Evolutionary conservation across 2,329 filamentous ascomycete species (phyloP), one percentile per base, ranked within the genome.

Genomic region (Clathrospora elynae): DNA sequence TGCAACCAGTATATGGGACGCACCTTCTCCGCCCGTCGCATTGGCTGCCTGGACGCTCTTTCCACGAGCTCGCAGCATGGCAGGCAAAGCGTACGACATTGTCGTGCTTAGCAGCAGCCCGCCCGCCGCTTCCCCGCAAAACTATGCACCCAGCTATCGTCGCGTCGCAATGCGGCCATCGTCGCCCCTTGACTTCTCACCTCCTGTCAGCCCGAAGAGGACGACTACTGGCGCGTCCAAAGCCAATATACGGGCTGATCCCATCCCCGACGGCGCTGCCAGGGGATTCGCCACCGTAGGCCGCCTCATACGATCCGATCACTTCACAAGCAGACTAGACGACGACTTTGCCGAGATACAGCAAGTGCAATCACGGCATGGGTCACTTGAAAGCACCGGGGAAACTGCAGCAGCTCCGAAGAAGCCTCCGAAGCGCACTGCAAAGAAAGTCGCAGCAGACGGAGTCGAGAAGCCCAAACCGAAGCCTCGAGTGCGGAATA

Each of bases 211-310:
- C 23, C 50, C 59, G 10, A 48, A 38, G 36, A 60, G 34, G 9
- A 35, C 42, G 16, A 31, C 44, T 0, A 4, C 22, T 26, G 52
- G 53, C 61, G 62, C 61, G 63, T 66, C 66, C 16, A 54, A 39
- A 40, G 47, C 48, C 13, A 63, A 61, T 4, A 59, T 59, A 18
- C 53, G 59, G 28, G 64, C 61, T 35, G 55, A 52, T 14, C 39
- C 53, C 1, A 55, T 66, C 19, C 61, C 67, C 14, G 45, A 56
- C 13, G 57, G 49, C 6, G 57, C 53, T 9, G 33, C 50, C 2
- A 56, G 58, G 41, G 67, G 66, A 14, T 70, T 69, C 38, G 63
- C 63, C 56, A 68, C 65, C 41, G 65, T 66, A 5, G 51, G 52
- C 36, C 66, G 59, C 37, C 45, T 71, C 11, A 37, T 69, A n/a